These are phyloP conservation scores for Candida caryicola DNA, from an alignment of 805 yeast species.

Conservation along the genomic window DNA sequence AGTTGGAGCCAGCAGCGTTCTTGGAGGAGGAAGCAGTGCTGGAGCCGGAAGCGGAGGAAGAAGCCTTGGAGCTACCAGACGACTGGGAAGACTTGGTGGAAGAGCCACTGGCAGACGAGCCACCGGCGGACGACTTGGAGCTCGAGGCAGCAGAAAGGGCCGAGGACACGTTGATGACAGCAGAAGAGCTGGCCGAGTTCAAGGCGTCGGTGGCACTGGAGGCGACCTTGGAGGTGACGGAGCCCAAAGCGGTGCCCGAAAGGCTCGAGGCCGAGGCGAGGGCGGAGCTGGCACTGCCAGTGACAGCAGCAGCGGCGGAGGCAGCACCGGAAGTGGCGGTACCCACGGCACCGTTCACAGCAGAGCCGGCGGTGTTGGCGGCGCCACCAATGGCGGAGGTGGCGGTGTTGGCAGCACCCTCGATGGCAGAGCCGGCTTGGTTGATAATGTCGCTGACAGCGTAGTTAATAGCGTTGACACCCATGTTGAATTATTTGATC, in stretches of 20 bases:
- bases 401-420: conserved; percentile 14
- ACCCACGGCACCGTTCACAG: conserved; percentile 13
- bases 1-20: conserved; percentile 14
- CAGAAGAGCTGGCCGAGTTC: conserved; percentile 10
- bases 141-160: conserved; percentile 8
- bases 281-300: conserved; percentile 14
- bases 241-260: conserved; percentile 10
- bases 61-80: conserved; percentile 11
- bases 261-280: not conserved
- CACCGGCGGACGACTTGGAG: conserved; percentile 8
- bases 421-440: conserved; percentile 13
- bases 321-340: conserved; percentile 14
- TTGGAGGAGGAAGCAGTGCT: conserved; percentile 14
- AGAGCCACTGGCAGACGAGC: conserved; percentile 11
- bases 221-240: conserved; percentile 14
- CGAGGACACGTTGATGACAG: conserved; percentile 11
- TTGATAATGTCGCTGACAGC: conserved; percentile 17
- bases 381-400: conserved; percentile 13
- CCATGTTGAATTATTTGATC: too few relatives aligned
- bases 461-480: conserved; percentile 30
- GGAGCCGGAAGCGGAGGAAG: conserved; percentile 9
- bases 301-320: conserved; percentile 10
- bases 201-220: conserved; percentile 14
- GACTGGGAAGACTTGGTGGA: conserved; percentile 11
- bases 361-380: conserved; percentile 9